These are phyloP conservation scores for Trichoderma gracile DNA, from an alignment of 2,329 filamentous ascomycete species.

Conservation along the genomic window DNA sequence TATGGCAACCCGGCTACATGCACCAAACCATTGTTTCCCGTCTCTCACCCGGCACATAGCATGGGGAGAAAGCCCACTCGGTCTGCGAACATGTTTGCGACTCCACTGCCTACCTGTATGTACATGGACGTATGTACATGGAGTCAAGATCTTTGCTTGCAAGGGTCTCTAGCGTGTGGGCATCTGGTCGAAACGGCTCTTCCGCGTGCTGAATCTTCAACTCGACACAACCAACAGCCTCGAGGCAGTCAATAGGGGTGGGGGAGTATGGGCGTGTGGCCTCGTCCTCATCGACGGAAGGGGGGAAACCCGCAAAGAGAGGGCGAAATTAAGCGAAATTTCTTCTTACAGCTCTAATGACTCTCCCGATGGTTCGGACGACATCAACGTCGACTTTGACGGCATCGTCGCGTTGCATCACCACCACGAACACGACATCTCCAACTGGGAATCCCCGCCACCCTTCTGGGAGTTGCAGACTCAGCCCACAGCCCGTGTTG, in stretches of 20 bases:
- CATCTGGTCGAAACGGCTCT: conserved; percentile 15
- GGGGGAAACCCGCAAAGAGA: neutral
- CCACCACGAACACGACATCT: neutral
- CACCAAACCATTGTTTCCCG: conserved; percentile 16
- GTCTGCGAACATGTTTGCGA: conserved; percentile 1
- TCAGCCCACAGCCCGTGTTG: neutral
- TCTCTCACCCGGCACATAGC: neutral
- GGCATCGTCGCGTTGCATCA: neutral
- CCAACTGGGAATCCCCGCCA: neutral
- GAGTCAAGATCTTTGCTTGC: conserved; percentile 9
- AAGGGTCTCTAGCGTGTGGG: conserved; percentile 13
- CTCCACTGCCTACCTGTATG: neutral
- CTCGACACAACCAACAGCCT: conserved; percentile 13
- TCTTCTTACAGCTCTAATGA: neutral
- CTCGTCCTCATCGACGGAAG: neutral
- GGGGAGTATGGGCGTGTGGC: conserved; percentile 8
- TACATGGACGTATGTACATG: neutral
- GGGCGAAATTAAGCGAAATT: conserved; percentile 9
- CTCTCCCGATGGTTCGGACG: neutral
- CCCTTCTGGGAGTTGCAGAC: neutral
- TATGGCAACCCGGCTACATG: conserved; percentile 17
- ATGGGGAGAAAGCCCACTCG: neutral
- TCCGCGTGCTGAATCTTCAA: conserved; percentile 16
- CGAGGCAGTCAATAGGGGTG: neutral
- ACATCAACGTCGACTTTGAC: neutral